Evolutionary conservation across 306 rosid genomes (phyloP), one percentile per base, ranked within the genome.

Genomic region (Astragalus membranaceus): DNA sequence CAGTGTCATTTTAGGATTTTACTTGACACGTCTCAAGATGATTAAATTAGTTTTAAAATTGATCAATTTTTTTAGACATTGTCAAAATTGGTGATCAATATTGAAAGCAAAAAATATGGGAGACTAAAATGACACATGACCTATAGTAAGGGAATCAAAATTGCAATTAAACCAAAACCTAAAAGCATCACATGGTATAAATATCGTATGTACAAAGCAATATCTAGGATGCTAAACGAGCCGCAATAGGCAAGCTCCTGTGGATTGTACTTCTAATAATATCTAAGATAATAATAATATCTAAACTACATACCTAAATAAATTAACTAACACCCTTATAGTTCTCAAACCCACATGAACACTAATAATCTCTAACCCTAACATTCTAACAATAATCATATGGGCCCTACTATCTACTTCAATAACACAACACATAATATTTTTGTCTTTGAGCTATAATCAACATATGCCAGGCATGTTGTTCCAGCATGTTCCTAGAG

Each of bases 381-480:
- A 15, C 14, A 13, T 49, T 73, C 63, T 49, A 62, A 26, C 20
- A 50, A 39, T 8, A 7, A 39, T 10, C 69, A 60, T 46, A 47
- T 58, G 50, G 29, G 10, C 8, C 42, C 6, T 8, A 36, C 5
- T 11, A 15, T 70, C 37, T 36, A 48, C 1, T 1, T 47, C 30
- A 26, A 26, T 26, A 26, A 73, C 35, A 50, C 6, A 54, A 64
- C 6, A 5, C 62, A 17, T 8, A 26, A 1, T 26, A 3, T 3
- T 26, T 17, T 56, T 35, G 62, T 75, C 16, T 7, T 20, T 26
- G 20, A 58, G 47, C 16, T 53, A 42, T n/a, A 43, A 9, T 79
- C 77, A 80, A 70, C 86, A 80, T 30, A 87, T 78, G 62, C 84
- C 53, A 7, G 89, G 82, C 91, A 85, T 72, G 82, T 84, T 87